Evolutionary conservation across 2,329 filamentous ascomycete species (phyloP).

Genomic region (Fusarium nelsonii): DNA sequence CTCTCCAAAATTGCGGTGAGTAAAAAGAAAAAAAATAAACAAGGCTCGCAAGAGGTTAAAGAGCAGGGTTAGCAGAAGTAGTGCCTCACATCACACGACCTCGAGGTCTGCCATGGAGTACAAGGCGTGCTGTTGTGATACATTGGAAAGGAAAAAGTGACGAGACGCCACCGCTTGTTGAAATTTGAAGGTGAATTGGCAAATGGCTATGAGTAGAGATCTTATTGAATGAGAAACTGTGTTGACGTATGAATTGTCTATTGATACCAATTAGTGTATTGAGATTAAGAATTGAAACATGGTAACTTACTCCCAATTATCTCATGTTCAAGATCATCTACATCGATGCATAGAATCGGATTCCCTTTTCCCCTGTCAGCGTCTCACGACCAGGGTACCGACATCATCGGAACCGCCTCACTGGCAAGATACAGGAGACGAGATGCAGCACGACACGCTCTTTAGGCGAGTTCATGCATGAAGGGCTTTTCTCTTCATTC

Average conservation of each 20-base stretch:
- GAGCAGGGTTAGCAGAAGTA: constrained; percentile 12
- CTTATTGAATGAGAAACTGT: no score
- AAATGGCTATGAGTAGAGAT: no score
- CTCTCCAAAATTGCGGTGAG: constrained; percentile 32
- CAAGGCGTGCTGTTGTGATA: constrained; percentile 28
- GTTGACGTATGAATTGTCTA: background rate
- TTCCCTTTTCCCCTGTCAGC: constrained; percentile 6
- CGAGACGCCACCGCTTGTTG: constrained; percentile 35
- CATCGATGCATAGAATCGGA: constrained; percentile 42
- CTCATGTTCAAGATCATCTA: background rate
- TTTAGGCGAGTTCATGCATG: constrained; percentile 45
- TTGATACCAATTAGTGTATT: background rate
- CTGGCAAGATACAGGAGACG: constrained; percentile 39
- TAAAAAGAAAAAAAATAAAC: background rate
- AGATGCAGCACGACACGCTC: constrained; percentile 37
- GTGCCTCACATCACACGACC: constrained; percentile 26
- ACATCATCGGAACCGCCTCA: constrained; percentile 44
- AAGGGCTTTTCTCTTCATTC: constrained; percentile 1
- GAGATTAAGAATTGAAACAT: background rate
- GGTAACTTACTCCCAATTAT: background rate
- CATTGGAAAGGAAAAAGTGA: constrained; percentile 23
- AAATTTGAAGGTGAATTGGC: background rate
- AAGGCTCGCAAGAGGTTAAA: background rate
- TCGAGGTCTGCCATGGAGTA: constrained; percentile 27
- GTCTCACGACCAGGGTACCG: constrained; percentile 43